phyloP scores from a whole-genome alignment of 108 stramenopile species.

The Aureococcus anophagefferens region DNA sequence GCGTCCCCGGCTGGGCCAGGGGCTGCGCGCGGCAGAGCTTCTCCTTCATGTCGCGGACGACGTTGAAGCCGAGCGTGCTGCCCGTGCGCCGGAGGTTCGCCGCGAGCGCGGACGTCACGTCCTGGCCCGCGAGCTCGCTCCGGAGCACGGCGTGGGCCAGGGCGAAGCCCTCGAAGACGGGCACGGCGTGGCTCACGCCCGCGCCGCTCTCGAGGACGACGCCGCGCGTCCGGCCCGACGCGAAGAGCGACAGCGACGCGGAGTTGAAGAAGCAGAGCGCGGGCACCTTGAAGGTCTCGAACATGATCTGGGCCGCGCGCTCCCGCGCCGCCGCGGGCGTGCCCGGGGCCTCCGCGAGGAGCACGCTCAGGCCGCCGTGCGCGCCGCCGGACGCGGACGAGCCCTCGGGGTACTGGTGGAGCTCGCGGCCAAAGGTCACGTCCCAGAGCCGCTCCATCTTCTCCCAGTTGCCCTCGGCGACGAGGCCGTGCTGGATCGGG shows the following conservation, averaged over 20 bases:
- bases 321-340: not conserved
- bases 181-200: conserved; percentile 31
- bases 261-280: conserved; percentile 28
- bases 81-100: not conserved
- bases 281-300: conserved; percentile 11
- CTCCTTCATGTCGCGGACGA: conserved; percentile 30
- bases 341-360: conserved; percentile 1
- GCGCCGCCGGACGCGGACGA: no score
- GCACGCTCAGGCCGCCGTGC: not conserved
- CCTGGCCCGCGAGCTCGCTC: not conserved
- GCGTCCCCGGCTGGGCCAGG: not conserved
- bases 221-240: conserved; percentile 33
- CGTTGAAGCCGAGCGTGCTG: not conserved
- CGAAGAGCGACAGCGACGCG: conserved; percentile 30
- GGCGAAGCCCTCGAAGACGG: conserved; percentile 17
- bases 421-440: conserved; percentile 21
- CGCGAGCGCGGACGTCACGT: not conserved
- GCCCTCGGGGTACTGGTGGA: conserved; percentile 43
- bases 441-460: not conserved
- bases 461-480: not conserved
- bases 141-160: conserved; percentile 7
- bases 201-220: conserved; percentile 31
- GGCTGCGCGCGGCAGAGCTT: conserved; percentile 20
- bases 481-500: not conserved
- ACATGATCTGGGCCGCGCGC: conserved; percentile 2